Percentiles rank a stretch among this genome's conserved stretches.
phyloP scores from a whole-genome alignment of 1,139 yeast species.

The Lodderomyces elongisporus region DNA sequence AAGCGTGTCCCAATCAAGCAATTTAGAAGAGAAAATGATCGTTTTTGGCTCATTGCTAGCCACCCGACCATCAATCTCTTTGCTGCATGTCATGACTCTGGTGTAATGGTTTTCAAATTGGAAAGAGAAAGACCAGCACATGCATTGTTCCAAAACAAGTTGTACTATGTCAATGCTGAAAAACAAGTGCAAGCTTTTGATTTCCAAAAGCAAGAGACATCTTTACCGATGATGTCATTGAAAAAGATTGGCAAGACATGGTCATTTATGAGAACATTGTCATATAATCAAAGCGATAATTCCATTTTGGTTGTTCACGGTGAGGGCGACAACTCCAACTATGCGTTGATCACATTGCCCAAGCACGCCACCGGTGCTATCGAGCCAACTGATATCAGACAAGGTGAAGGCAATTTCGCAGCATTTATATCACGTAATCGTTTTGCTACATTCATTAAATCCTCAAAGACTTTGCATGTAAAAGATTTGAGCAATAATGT shows the following conservation, averaged over 20 bases:
- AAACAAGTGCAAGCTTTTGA: slow-evolving; percentile 82
- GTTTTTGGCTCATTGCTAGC: slow-evolving; percentile 88
- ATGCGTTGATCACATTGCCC: slow-evolving; percentile 75
- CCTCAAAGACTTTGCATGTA: slow-evolving; percentile 65
- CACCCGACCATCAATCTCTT: slow-evolving; percentile 89
- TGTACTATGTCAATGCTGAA: slow-evolving; percentile 76
- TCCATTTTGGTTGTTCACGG: slow-evolving; percentile 81
- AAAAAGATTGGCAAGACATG: slow-evolving; percentile 82
- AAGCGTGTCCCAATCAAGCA: slow-evolving; percentile 91
- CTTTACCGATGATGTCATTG: slow-evolving; percentile 76
- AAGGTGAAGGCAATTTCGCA: slow-evolving; percentile 83
- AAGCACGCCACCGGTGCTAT: slow-evolving; percentile 88
- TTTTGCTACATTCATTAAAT: slow-evolving; percentile 73
- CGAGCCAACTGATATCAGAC: slow-evolving; percentile 75
- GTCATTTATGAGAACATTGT: slow-evolving; percentile 78
- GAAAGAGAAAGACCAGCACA: slow-evolving; percentile 97
- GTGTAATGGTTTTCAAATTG: slow-evolving; percentile 96
- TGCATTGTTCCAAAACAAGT: slow-evolving; percentile 62
- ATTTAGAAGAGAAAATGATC: slow-evolving; percentile 88
- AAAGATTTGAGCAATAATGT: slow-evolving; percentile 77
- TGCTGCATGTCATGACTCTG: slow-evolving; percentile 96
- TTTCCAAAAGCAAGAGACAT: slow-evolving; percentile 53
- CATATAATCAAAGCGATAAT: slow-evolving; percentile 90
- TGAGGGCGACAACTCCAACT: slow-evolving; percentile 55
- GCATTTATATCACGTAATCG: slow-evolving; percentile 90